phyloP scores from a whole-genome alignment of 345 rosid species.

The Geranium rotundifolium region DNA sequence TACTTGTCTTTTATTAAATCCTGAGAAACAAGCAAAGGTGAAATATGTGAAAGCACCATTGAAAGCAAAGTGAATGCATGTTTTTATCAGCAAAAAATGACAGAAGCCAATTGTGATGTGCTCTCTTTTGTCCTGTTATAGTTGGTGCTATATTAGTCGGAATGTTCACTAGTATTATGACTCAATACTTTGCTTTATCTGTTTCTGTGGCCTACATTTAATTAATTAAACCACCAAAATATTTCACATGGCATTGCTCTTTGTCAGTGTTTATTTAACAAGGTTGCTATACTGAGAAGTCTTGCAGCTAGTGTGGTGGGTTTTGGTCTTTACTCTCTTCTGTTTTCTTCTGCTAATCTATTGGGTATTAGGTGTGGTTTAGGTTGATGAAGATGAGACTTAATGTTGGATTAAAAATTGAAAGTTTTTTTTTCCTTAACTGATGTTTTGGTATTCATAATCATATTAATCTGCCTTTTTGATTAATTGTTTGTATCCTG shows the following conservation, averaged over 20 bases:
- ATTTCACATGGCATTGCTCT: conserved; percentile 20
- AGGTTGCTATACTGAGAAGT: neutral
- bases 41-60: conserved; percentile 8
- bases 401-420: neutral
- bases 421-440: neutral
- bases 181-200: neutral
- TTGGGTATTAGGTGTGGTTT: conserved; percentile 43
- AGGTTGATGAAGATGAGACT: conserved; percentile 10
- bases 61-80: conserved; percentile 9
- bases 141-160: conserved; percentile 11
- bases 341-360: conserved; percentile 41
- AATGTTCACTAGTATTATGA: neutral
- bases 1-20: conserved; percentile 12
- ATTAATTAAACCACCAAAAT: conserved; percentile 10
- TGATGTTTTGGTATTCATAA: neutral
- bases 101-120: conserved; percentile 11
- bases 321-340: conserved; percentile 11
- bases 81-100: conserved; percentile 6
- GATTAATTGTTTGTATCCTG: conserved; percentile 1
- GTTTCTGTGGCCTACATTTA: conserved; percentile 3
- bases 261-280: neutral
- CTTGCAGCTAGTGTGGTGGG: conserved; percentile 12
- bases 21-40: conserved; percentile 21
- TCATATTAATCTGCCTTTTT: too few species aligned
- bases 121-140: conserved; percentile 25